Conservation (phyloP, 306 rosid genomes). For the Cicer bijugum region DNA sequence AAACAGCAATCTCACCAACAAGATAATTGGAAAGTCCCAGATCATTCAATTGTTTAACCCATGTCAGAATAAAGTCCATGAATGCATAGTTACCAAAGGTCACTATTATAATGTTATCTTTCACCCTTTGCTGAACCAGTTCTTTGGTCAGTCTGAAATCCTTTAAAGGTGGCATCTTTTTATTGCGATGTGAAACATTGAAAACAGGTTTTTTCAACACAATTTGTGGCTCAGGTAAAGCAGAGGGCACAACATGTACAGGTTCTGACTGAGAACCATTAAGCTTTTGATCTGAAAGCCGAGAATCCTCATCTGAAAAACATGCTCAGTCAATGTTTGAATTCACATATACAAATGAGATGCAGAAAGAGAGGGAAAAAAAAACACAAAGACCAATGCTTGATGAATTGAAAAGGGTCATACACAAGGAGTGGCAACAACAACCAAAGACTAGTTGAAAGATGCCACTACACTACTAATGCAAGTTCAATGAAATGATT, state of each 20-base stretch:
- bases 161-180: constrained; percentile 69
- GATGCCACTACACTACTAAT: constrained; percentile 13
- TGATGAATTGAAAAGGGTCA: constrained; percentile 33
- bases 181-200: constrained; percentile 56
- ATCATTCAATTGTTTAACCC: constrained; percentile 90
- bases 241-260: constrained; percentile 35
- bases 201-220: constrained; percentile 54
- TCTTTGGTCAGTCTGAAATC: constrained; percentile 69
- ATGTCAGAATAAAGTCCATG: constrained; percentile 88
- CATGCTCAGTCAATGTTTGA: constrained; percentile 39
- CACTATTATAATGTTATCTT: constrained; percentile 78
- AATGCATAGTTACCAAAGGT: constrained; percentile 98
- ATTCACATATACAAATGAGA: constrained; percentile 5
- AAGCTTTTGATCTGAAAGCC: constrained; percentile 45
- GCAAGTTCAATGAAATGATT: not conserved
- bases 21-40: constrained; percentile 79
- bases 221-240: constrained; percentile 44
- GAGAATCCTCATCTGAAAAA: constrained; percentile 53
- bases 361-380: not conserved
- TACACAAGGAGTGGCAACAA: not conserved
- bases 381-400: constrained; percentile 4
- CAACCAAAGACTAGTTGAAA: constrained; percentile 9
- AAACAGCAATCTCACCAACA: constrained; percentile 66
- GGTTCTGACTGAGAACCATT: constrained; percentile 50
- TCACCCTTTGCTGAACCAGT: constrained; percentile 74